phyloP scores from a whole-genome alignment of 2,329 filamentous ascomycete species.

The Nigrospora sphaerica region DNA sequence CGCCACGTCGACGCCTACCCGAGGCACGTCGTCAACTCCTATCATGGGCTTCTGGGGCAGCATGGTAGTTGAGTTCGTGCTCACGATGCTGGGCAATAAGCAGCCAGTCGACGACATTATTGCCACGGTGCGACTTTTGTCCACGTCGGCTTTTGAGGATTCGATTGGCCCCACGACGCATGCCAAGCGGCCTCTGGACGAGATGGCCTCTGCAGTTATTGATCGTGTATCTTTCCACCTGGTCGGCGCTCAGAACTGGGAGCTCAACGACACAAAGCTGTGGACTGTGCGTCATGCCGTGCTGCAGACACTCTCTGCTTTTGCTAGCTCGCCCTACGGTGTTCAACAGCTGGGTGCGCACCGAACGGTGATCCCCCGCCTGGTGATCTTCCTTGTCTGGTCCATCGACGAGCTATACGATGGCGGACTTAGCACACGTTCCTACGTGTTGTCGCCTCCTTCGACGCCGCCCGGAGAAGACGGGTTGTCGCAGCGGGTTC shows the following conservation, averaged over 20 bases:
- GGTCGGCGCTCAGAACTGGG: conserved; percentile 44
- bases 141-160: conserved; percentile 54
- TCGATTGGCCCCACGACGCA: conserved; percentile 59
- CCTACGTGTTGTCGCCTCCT: conserved; percentile 9
- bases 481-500: conserved; percentile 3
- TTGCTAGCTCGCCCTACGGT: conserved; percentile 57
- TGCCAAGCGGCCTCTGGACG: conserved; percentile 31
- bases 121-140: conserved; percentile 57
- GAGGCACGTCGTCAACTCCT: conserved; percentile 15
- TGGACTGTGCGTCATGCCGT: conserved; percentile 35
- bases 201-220: conserved; percentile 42
- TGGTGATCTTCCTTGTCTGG: conserved; percentile 57
- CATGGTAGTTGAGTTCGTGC: conserved; percentile 58
- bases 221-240: conserved; percentile 58
- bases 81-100: conserved; percentile 60
- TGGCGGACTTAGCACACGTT: conserved; percentile 30
- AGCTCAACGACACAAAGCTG: conserved; percentile 30
- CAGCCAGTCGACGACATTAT: conserved; percentile 58
- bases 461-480: conserved; percentile 1
- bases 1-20: conserved; percentile 25
- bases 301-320: conserved; percentile 49
- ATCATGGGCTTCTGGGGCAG: conserved; percentile 56
- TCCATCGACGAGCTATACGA: conserved; percentile 73
- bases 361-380: conserved; percentile 61
- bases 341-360: conserved; percentile 60